Evolutionary conservation across 441 rosid genomes (phyloP), one percentile per base, ranked within the genome.

Genomic region (Corymbia calophylla): DNA sequence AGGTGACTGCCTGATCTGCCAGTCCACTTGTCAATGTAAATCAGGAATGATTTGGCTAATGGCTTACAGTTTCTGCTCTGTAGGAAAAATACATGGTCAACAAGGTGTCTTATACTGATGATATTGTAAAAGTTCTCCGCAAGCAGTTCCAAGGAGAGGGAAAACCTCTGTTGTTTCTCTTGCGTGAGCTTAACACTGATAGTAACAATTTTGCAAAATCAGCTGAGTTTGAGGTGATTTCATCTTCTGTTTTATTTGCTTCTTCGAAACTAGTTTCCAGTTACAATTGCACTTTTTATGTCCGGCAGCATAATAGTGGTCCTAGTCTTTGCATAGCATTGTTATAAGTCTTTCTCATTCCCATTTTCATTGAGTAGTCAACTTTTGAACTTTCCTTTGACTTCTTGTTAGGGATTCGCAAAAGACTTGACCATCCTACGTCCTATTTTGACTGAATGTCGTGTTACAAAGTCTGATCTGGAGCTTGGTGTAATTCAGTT

Each of bases 391-490:
- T 21, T 86, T 7, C 60, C 48, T 86, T 86, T 32, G n/a, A 54
- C 66, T 86, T 54, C 88, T 35, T 68, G 89, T 88, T 94, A 97
- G 99, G 99, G 98, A 53, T 96, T 96, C 88, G 94, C 95, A 88
- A 94, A 92, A 47, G 98, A 97, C 90, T 89, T 96, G 94, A 93
- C 91, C 62, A 94, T 93, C 54, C 91, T 97, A 91, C 99, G 97
- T 93, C 98, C 98, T 93, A 91, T 97, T 91, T 92, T 97, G 97
- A 94, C 98, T 85, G 99, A 97, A 92, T 97, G 99, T 90, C 98
- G 98, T 86, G 99, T 97, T 88, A 44, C 93, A 87, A 97, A 97
- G 94, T 96, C 98, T 87, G 93, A 93, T 87, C 88, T 95, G 91
- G 99, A 97, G 95, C 97, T 97, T 93, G 94, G 95, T 80, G 90